phyloP scores from a whole-genome alignment of 768 basidiomycete species.

The Postia placenta region DNA sequence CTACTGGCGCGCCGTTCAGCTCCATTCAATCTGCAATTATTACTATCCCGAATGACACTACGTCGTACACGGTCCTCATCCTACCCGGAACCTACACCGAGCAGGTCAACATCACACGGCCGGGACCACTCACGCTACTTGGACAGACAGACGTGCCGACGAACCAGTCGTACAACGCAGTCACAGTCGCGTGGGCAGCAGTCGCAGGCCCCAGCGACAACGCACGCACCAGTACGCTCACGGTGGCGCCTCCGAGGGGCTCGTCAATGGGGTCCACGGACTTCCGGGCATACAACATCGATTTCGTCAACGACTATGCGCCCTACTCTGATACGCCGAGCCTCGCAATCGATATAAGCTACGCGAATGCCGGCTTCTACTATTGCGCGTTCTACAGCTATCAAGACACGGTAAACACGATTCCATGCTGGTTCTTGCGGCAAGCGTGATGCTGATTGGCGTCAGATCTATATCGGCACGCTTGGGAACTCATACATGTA shows the following conservation, averaged over 20 bases:
- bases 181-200: conserved; percentile 3
- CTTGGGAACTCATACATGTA: conserved; percentile 54
- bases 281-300: conserved; percentile 62
- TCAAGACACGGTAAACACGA: conserved; percentile 60
- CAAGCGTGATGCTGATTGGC: conserved; percentile 26
- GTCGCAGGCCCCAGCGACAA: conserved; percentile 44
- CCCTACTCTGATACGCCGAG: conserved; percentile 58
- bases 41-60: conserved; percentile 45
- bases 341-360: conserved; percentile 54
- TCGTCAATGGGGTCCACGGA: conserved; percentile 47
- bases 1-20: conserved; percentile 41
- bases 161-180: conserved; percentile 12
- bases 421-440: background rate
- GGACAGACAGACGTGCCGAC: conserved; percentile 40
- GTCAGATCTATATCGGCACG: conserved; percentile 40
- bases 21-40: conserved; percentile 49
- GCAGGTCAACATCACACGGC: conserved; percentile 49
- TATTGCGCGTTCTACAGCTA: conserved; percentile 55
- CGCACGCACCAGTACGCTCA: conserved; percentile 51
- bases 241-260: conserved; percentile 49
- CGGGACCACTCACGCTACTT: conserved; percentile 48
- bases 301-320: conserved; percentile 56
- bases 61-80: conserved; percentile 43
- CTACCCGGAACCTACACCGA: conserved; percentile 56
- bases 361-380: conserved; percentile 65